Conservation (phyloP, 2,329 filamentous ascomycete species). For the Diatrype stigma region DNA sequence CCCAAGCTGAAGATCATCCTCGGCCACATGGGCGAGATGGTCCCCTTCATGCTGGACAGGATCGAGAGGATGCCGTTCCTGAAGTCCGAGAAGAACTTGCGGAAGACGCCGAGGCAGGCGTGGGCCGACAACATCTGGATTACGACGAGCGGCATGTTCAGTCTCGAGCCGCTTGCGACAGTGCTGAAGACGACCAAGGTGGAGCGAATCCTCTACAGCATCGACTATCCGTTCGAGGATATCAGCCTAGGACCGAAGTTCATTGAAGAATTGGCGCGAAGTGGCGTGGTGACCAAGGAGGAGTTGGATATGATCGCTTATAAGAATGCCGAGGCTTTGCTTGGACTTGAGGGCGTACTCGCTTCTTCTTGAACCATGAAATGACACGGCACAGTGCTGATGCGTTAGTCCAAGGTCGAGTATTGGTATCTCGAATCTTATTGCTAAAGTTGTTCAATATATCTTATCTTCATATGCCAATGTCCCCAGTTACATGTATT, state of each 20-base stretch:
- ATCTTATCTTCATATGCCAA: too few relatives aligned
- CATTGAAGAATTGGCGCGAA: constrained; percentile 43
- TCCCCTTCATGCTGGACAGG: constrained; percentile 49
- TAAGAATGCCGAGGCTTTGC: constrained; percentile 42
- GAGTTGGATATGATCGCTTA: constrained; percentile 46
- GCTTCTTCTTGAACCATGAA: background rate
- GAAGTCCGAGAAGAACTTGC: constrained; percentile 2
- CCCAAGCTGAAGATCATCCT: constrained; percentile 51
- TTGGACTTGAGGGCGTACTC: background rate
- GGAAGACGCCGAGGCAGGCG: constrained; percentile 40
- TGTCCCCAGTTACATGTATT: too few relatives aligned
- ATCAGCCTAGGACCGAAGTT: constrained; percentile 45
- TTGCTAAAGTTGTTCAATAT: too few relatives aligned
- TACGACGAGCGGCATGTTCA: constrained; percentile 52
- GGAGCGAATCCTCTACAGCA: constrained; percentile 52
- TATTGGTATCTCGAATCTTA: too few relatives aligned
- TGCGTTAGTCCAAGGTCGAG: too few relatives aligned
- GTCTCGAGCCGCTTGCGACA: constrained; percentile 41
- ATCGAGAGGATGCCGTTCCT: constrained; percentile 17
- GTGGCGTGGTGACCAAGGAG: constrained; percentile 44
- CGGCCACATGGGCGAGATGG: constrained; percentile 48
- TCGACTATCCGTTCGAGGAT: constrained; percentile 53
- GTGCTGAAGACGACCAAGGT: constrained; percentile 39
- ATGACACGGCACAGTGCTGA: too few relatives aligned
- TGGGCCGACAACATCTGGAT: constrained; percentile 55